Base-by-base conservation (phyloP, 257 asterid genomes). In the Verbascum thapsus region DNA sequence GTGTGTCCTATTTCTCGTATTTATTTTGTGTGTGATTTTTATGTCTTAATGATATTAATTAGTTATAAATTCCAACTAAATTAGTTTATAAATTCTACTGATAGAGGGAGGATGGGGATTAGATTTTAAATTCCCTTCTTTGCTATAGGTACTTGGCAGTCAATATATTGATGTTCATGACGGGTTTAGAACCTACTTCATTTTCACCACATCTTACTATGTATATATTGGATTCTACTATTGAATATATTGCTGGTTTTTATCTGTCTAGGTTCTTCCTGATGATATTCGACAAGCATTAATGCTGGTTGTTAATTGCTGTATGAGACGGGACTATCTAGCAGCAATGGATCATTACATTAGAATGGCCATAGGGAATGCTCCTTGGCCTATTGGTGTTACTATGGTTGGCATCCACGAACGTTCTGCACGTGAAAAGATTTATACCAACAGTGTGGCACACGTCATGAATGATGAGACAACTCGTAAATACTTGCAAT, bases 321-420 rank as follows among this genome's bases (percentile, higher is more conserved):
- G 97, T 57, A 78, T 75, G 87, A 80, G 72, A 70, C 85, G 97
- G 44, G 97, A 94, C 76, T 94, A 94, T 78, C 82, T 94, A 58
- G 97, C 99, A 15, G 97, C 95, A 48, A 90, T 90, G 96, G 99
- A 85, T 63, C 97, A 90, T 32, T 94, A 94, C 76, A 90, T 90
- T 45, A 94, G 69, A 70, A 20, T 94, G 74, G 97, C 99, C 9
- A 90, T 90, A 18, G 99, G 97, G 12, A 94, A 94, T 68, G 97
- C 99, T 30, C 99, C 99, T 0, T 94, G 99, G 99, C 99, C 99
- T 52, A 90, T 94, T 30, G 99, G 97, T 64, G 99, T 94, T 66
- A 94, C 99, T 80, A 94, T 94, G 99, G 97, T 94, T 84, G 99
- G 99, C 71, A 94, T 94, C 48, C 99, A 94, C 22, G 99, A 94